Conservation (phyloP, 805 yeast species). For the Candida fluviatilis region DNA sequence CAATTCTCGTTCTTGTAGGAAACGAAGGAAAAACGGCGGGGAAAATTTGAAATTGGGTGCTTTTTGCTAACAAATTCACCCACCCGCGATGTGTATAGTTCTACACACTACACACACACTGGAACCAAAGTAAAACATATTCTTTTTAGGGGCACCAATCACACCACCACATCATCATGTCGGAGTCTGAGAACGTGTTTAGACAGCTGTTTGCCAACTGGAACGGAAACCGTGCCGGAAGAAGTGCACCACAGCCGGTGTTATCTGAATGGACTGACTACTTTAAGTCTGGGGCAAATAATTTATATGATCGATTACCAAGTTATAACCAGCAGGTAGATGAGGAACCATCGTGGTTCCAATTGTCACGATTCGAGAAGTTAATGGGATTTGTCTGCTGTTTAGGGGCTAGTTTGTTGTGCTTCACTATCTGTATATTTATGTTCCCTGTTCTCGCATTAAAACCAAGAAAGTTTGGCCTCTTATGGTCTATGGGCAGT, state of each 20-base stretch:
- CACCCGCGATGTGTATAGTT: too few relatives aligned
- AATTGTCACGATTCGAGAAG: constrained; percentile 73
- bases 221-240: constrained; percentile 12
- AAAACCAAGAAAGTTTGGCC: constrained; percentile 87
- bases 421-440: constrained; percentile 78
- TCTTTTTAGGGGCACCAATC: too few relatives aligned
- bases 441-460: constrained; percentile 86
- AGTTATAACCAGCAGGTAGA: constrained; percentile 30
- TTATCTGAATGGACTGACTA: constrained; percentile 43
- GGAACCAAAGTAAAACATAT: too few relatives aligned
- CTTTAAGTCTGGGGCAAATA: constrained; percentile 42
- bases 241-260: constrained; percentile 19
- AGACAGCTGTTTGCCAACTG: constrained; percentile 32
- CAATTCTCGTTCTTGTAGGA: too few relatives aligned
- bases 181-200: constrained; percentile 31
- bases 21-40: too few relatives aligned
- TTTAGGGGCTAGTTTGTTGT: constrained; percentile 68
- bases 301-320: constrained; percentile 65
- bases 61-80: too few relatives aligned
- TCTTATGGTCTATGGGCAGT: constrained; percentile 89
- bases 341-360: constrained; percentile 76
- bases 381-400: constrained; percentile 74
- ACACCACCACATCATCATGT: constrained; percentile 13
- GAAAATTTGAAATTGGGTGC: too few relatives aligned
- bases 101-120: too few relatives aligned